phyloP scores from a whole-genome alignment of 1,139 yeast genomes.

The Pichiaceae sp. region DNA sequence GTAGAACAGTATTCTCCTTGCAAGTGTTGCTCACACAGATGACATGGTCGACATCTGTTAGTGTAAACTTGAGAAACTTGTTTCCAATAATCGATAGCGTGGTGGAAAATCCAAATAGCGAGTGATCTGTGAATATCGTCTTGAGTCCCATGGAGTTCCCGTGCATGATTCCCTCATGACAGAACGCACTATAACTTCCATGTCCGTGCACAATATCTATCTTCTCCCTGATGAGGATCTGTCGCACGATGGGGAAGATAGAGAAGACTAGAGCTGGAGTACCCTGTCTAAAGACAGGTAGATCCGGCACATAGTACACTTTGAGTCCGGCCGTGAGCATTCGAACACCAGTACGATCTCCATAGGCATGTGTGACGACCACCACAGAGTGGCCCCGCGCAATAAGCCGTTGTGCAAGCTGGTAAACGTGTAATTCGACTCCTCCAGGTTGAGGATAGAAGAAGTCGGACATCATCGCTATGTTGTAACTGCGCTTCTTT shows the following conservation, averaged over 20 bases:
- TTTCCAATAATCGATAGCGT: constrained; percentile 80
- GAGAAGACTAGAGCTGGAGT: constrained; percentile 86
- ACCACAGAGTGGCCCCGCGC: constrained; percentile 87
- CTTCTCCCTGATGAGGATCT: constrained; percentile 75
- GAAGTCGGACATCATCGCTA: constrained; percentile 81
- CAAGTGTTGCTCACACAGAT: constrained; percentile 96
- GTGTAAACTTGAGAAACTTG: constrained; percentile 73
- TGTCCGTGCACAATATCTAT: constrained; percentile 94
- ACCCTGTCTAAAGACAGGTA: constrained; percentile 71
- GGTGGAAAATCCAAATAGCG: constrained; percentile 89
- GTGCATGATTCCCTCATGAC: constrained; percentile 86
- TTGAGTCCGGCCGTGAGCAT: constrained; percentile 83
- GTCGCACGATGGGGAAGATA: constrained; percentile 76
- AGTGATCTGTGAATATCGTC: constrained; percentile 93
- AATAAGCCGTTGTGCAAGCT: constrained; percentile 68
- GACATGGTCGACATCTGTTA: constrained; percentile 84
- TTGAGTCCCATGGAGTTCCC: constrained; percentile 88
- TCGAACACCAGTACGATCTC: constrained; percentile 73
- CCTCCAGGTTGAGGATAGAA: constrained; percentile 99
- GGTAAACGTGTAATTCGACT: constrained; percentile 91
- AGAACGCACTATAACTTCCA: constrained; percentile 77
- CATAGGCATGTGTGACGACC: constrained; percentile 83
- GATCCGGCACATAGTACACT: constrained; percentile 83
- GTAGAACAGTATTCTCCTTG: constrained; percentile 85
- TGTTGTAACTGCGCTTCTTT: constrained; percentile 3